These are phyloP conservation scores for Colletotrichum ledebouriae DNA, from an alignment of 2,329 filamentous ascomycete genomes.

Conservation along the genomic window DNA sequence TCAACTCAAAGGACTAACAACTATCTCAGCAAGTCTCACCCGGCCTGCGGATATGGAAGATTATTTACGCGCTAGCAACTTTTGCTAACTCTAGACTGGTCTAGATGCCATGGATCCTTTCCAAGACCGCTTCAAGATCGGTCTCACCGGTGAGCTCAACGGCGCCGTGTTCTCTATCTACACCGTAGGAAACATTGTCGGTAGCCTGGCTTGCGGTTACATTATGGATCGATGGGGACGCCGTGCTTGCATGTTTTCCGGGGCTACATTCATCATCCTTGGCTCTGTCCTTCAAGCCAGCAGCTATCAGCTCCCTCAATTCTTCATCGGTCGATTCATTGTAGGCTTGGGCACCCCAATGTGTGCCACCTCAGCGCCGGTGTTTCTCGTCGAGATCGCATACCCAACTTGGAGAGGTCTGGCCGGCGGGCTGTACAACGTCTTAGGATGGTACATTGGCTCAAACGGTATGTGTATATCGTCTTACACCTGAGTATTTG, in stretches of 20 bases:
- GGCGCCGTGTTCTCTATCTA: conserved; percentile 42
- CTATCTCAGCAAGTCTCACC: too few species aligned
- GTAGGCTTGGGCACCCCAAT: conserved; percentile 40
- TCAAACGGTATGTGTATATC: conserved; percentile 38
- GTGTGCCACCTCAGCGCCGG: conserved; percentile 42
- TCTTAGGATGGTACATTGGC: conserved; percentile 44
- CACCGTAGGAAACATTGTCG: conserved; percentile 42
- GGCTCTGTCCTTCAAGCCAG: conserved; percentile 43
- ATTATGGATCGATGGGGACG: conserved; percentile 45
- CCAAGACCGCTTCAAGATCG: conserved; percentile 42
- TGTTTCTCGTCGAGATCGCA: conserved; percentile 43
- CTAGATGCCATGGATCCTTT: conserved; percentile 42
- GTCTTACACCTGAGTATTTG: rapidly evolving
- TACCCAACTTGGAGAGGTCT: conserved; percentile 44
- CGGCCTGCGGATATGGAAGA: too few species aligned
- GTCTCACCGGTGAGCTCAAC: conserved; percentile 36
- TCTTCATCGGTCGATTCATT: conserved; percentile 43
- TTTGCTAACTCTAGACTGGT: too few species aligned
- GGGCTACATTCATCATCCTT: conserved; percentile 28
- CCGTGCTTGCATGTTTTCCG: conserved; percentile 8
- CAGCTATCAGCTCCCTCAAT: conserved; percentile 41
- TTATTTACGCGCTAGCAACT: too few species aligned
- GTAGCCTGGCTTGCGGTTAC: conserved; percentile 41
- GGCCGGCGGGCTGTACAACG: conserved; percentile 43
- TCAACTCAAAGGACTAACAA: too few species aligned